Conservation (phyloP, 148 eudicot genomes). For the Camellia sinensis region DNA sequence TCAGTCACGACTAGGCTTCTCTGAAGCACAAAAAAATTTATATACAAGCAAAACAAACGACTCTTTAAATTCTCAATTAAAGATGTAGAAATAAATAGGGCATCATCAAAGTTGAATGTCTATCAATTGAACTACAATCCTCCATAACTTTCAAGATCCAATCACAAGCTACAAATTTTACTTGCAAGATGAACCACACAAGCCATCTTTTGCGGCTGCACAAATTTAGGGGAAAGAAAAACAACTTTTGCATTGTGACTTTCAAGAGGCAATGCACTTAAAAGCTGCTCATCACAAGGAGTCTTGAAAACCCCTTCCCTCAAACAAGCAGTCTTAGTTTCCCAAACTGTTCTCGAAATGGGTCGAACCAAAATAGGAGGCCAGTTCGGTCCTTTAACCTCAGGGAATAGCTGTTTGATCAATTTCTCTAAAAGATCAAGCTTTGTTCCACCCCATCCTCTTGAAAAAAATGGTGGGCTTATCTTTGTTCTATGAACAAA, state of each 20-base stretch:
- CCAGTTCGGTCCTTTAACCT: slow-evolving; percentile 73
- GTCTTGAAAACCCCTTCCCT: slow-evolving; percentile 87
- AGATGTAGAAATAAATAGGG: neutral
- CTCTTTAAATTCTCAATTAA: neutral
- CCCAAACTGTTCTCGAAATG: slow-evolving; percentile 88
- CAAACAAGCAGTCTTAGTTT: slow-evolving; percentile 62
- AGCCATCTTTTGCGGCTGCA: slow-evolving; percentile 67
- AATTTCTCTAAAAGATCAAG: slow-evolving; percentile 76
- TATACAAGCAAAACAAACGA: neutral
- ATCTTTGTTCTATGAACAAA: slow-evolving; percentile 80
- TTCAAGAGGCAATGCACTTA: slow-evolving; percentile 93
- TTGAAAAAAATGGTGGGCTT: slow-evolving; percentile 84
- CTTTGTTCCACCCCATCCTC: slow-evolving; percentile 93
- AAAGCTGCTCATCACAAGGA: slow-evolving; percentile 82
- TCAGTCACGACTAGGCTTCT: neutral
- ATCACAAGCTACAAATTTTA: slow-evolving; percentile 22
- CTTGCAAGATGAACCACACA: slow-evolving; percentile 99
- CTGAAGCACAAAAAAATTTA: neutral
- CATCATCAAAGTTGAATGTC: neutral
- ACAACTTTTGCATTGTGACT: slow-evolving; percentile 90
- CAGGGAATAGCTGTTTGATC: slow-evolving; percentile 74
- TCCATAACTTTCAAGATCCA: neutral
- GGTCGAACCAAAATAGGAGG: slow-evolving; percentile 76
- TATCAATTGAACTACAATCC: slow-evolving; percentile 2
- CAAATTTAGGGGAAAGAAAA: slow-evolving; percentile 69